These are phyloP conservation scores for Neurospora sp. DNA, from an alignment of 2,329 filamentous ascomycete genomes.

Conservation along the genomic window DNA sequence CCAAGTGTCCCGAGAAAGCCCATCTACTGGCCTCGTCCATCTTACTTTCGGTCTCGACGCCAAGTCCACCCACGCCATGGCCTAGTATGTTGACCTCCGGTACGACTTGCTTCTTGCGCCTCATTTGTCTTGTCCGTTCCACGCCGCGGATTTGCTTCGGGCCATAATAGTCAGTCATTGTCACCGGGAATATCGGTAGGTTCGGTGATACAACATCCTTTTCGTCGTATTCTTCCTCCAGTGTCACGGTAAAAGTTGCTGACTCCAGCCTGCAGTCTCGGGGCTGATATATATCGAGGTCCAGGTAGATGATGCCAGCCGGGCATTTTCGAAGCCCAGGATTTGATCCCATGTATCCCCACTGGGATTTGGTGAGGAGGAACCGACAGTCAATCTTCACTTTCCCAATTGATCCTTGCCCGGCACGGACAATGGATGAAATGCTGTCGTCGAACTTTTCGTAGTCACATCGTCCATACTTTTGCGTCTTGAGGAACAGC, in stretches of 20 bases:
- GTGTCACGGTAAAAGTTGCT: slow-evolving; percentile 11
- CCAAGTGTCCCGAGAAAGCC: slow-evolving; percentile 6
- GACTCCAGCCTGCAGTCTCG: slow-evolving; percentile 11
- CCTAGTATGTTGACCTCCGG: slow-evolving; percentile 9
- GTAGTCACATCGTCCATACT: slow-evolving; percentile 10
- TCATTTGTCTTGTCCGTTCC: slow-evolving; percentile 6
- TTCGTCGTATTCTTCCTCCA: slow-evolving; percentile 6
- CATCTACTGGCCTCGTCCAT: slow-evolving; percentile 6
- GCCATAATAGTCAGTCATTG: slow-evolving; percentile 14
- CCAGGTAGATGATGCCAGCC: slow-evolving; percentile 14
- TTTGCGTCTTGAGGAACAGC: neutral
- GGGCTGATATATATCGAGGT: slow-evolving; percentile 13
- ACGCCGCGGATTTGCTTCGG: slow-evolving; percentile 6
- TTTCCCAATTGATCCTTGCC: slow-evolving; percentile 11
- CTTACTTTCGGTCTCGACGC: slow-evolving; percentile 6
- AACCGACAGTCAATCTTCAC: slow-evolving; percentile 14
- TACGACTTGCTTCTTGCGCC: slow-evolving; percentile 4
- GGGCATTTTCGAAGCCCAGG: slow-evolving; percentile 1
- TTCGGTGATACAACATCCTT: neutral
- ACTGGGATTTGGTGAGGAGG: slow-evolving; percentile 11
- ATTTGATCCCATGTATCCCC: neutral
- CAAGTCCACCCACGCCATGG: slow-evolving; percentile 10
- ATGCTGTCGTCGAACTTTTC: slow-evolving; percentile 9
- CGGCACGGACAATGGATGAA: slow-evolving; percentile 10
- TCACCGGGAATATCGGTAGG: slow-evolving; percentile 1